Evolutionary conservation across 371 early-diverging fungal genomes (phyloP).

Genomic region (Phascolomyces articulosus): DNA sequence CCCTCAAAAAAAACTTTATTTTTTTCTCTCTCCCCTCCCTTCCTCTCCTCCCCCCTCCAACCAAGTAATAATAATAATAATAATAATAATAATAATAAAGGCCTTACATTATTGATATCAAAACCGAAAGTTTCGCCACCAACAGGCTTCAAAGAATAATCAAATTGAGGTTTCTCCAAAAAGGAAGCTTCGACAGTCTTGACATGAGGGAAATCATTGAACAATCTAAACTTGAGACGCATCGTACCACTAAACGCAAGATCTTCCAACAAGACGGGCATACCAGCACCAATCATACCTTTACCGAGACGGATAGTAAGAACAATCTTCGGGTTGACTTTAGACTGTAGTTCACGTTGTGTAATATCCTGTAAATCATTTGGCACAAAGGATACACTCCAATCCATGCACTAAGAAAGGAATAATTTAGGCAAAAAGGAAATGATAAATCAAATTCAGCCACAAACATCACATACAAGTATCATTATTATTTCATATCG

Average conservation of each 20-base stretch:
- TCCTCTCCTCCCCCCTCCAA: neutral
- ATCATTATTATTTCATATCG: no score
- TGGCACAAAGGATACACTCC: conserved; percentile 88
- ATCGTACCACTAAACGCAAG: conserved; percentile 87
- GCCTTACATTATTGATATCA: conserved; percentile 76
- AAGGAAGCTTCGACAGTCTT: conserved; percentile 90
- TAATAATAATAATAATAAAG: neutral
- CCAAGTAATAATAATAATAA: no score
- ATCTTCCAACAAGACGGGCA: conserved; percentile 94
- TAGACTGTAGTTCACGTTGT: conserved; percentile 65
- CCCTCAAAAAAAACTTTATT: no score
- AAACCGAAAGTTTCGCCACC: conserved; percentile 89
- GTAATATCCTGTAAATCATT: conserved; percentile 78
- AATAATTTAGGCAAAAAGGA: no score
- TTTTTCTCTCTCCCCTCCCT: no score
- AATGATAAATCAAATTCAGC: neutral
- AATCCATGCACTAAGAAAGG: conserved; percentile 77
- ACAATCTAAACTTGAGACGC: conserved; percentile 84
- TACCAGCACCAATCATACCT: conserved; percentile 86
- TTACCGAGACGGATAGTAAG: conserved; percentile 91
- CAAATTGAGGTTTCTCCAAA: conserved; percentile 87
- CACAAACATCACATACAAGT: neutral
- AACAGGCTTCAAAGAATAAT: conserved; percentile 95
- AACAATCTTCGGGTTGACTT: conserved; percentile 92
- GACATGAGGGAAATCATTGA: conserved; percentile 89